Conservation (phyloP, 2,329 filamentous ascomycete species). For the Fusarium citri region DNA sequence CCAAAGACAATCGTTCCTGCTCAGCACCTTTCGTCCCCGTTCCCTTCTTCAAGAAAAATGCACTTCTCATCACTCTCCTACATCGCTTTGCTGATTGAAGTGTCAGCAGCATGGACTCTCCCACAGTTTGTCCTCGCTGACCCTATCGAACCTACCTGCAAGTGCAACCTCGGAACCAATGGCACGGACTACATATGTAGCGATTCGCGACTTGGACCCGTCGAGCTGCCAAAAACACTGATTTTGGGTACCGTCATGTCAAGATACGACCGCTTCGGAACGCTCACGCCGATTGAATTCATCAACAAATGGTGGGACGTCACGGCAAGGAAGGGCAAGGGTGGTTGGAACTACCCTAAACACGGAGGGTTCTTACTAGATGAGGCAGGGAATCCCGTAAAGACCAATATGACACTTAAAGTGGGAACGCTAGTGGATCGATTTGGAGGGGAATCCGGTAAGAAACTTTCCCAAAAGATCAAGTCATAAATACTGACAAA, state of each 20-base stretch:
- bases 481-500: not conserved
- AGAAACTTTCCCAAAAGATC: no score
- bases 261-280: not conserved
- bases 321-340: accelerated
- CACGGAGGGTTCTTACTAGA: accelerated
- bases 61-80: not conserved
- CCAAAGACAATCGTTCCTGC: no score
- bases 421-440: not conserved
- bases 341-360: not conserved
- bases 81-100: not conserved
- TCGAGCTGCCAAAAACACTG: accelerated
- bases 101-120: not conserved
- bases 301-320: not conserved
- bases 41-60: not conserved
- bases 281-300: accelerated
- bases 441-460: accelerated
- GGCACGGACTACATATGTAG: not conserved
- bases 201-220: accelerated
- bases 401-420: not conserved
- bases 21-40: not conserved
- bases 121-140: not conserved
- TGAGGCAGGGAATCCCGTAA: accelerated
- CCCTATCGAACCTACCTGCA: accelerated
- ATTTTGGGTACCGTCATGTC: not conserved
- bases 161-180: not conserved